Evolutionary conservation across 2,329 filamentous ascomycete genomes (phyloP), one percentile per base, ranked within the genome.

Genomic region (Fusarium sp.): DNA sequence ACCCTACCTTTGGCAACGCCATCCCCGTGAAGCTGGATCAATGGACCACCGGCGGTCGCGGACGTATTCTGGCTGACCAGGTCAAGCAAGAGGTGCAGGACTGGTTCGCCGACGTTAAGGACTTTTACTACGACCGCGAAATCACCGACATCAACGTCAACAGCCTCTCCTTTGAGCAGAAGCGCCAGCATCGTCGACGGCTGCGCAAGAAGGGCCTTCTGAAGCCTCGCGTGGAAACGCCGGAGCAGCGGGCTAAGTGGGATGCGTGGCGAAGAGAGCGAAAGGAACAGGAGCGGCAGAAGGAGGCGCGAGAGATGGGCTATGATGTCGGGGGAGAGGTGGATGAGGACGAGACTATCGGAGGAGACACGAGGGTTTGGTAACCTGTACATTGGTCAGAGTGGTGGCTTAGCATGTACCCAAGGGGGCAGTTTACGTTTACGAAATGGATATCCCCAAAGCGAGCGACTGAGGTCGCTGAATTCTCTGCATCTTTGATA

Each of bases 21-120:
- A 77, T 88, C 41, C 85, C 86, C 4, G 80, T 86, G 53, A 88
- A 88, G 74, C 67, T 88, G 11, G 85, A 88, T 68, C 80, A 88
- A 65, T 88, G 85, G 85, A 69, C 77, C 9, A 84, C 82, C 0
- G 80, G 82, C 14, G 84, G 84, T 1, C 73, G 72, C 31, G 82
- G 82, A 6, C 80, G 82, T 33, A 66, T 61, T 2, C 38, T 79
- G 4, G 71, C 73, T 13, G 70, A 70, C n/a, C 70, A 72, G 38
- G 61, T 77, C 2, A 65, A 69, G 5, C 79, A 84, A 45, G 78
- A 83, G 32, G 59, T 79, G 2, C 72, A 74, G 7, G 84, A 87
- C 63, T 69, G 76, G 59, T 44, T 76, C 19, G 82, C 81, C 0
- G 84, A 87, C 27, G 57, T 78, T 6, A 72, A 75, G 43, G 84